Conservation (phyloP, 139 green algal genomes). For the Zygnema circumcarinatum region DNA sequence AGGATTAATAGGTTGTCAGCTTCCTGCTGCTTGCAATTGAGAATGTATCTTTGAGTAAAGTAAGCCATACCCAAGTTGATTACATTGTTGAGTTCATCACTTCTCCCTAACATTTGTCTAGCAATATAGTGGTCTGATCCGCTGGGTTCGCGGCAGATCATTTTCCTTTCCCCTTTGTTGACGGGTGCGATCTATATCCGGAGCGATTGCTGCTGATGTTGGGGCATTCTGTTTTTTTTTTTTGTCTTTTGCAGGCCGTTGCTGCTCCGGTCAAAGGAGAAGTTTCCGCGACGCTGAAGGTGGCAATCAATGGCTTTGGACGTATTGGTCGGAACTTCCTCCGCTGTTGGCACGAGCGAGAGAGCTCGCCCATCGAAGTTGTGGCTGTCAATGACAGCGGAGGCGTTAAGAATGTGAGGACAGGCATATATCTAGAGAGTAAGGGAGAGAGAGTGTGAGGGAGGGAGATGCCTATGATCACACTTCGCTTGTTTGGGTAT, state of each 20-base stretch:
- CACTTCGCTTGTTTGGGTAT: too few species aligned
- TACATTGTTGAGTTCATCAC: neutral
- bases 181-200: too few species aligned
- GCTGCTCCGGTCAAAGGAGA: conserved; percentile 27
- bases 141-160: too few species aligned
- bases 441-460: neutral
- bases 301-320: conserved; percentile 66
- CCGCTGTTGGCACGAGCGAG: conserved; percentile 62
- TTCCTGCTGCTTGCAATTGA: neutral
- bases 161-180: too few species aligned
- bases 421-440: neutral
- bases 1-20: neutral
- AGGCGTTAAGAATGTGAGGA: conserved; percentile 82
- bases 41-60: neutral
- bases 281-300: conserved; percentile 48
- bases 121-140: too few species aligned
- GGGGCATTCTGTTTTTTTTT: too few species aligned
- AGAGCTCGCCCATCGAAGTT: conserved; percentile 74
- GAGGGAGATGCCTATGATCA: neutral
- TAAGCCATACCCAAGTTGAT: neutral
- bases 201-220: too few species aligned
- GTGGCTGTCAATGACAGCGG: conserved; percentile 96
- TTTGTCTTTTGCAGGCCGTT: neutral
- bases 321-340: conserved; percentile 79
- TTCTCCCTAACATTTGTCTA: neutral